Percentiles rank a stretch among this genome's conserved stretches.
phyloP scores from a whole-genome alignment of 805 yeast species.

The Saccharomycopsis synnaedendra region DNA sequence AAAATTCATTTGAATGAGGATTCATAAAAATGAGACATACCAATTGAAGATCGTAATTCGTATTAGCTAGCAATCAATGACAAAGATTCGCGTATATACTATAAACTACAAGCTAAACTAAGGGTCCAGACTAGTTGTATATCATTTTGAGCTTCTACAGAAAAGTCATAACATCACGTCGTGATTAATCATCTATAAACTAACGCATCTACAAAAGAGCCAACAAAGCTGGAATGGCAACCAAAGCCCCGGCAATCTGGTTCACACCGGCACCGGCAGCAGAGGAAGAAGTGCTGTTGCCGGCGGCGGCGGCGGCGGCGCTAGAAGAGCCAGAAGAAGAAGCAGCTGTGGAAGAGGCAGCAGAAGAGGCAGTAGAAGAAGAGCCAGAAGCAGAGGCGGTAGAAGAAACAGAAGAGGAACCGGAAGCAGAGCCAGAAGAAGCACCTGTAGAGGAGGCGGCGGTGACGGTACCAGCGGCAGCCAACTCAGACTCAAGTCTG shows the following conservation, averaged over 20 bases:
- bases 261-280: conserved; percentile 8
- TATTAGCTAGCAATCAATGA: too few relatives aligned
- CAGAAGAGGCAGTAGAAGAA: conserved; percentile 3
- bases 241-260: conserved; percentile 4
- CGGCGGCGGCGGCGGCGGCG: conserved; percentile 1
- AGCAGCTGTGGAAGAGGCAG: conserved; percentile 2
- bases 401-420: conserved; percentile 3
- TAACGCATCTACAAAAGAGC: not conserved
- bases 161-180: too few relatives aligned
- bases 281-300: conserved; percentile 6
- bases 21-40: too few relatives aligned
- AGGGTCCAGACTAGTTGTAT: too few relatives aligned
- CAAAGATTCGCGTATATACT: too few relatives aligned
- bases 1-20: too few relatives aligned
- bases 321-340: not conserved
- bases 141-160: too few relatives aligned
- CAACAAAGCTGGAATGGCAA: conserved; percentile 9
- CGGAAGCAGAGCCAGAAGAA: conserved; percentile 1
- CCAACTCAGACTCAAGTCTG: conserved; percentile 12
- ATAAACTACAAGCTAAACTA: too few relatives aligned
- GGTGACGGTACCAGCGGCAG: conserved; percentile 10
- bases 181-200: too few relatives aligned
- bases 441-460: conserved; percentile 7
- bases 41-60: too few relatives aligned
- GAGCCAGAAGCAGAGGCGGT: not conserved